Conservation (phyloP, 805 yeast genomes). For the Pichia occidentalis region DNA sequence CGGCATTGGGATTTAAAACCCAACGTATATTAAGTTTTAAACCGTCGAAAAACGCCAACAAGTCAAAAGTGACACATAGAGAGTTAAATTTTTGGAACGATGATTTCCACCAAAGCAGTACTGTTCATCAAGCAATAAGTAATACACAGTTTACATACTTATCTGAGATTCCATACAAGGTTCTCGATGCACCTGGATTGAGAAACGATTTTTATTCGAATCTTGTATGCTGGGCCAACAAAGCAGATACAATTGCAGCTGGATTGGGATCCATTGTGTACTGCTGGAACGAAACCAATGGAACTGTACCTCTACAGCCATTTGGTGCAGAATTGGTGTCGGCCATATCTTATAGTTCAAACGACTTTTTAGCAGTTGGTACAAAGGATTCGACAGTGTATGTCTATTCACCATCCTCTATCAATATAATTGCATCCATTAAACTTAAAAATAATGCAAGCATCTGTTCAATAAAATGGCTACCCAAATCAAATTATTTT, state of each 20-base stretch:
- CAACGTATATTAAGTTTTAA: slow-evolving; percentile 36
- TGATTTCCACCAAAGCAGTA: neutral
- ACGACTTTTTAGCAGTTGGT: slow-evolving; percentile 46
- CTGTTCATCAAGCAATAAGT: neutral
- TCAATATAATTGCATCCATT: slow-evolving; percentile 16
- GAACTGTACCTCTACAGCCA: slow-evolving; percentile 39
- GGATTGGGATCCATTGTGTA: slow-evolving; percentile 57
- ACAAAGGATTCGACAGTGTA: slow-evolving; percentile 50
- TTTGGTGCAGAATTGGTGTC: slow-evolving; percentile 41
- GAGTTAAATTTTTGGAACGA: slow-evolving; percentile 6
- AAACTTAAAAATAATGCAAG: slow-evolving; percentile 32
- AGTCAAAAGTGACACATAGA: slow-evolving; percentile 2
- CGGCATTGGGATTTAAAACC: slow-evolving; percentile 41
- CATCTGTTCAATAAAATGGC: slow-evolving; percentile 59
- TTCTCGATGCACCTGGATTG: slow-evolving; percentile 63
- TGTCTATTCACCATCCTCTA: slow-evolving; percentile 27
- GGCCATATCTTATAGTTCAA: slow-evolving; percentile 49
- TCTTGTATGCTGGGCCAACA: slow-evolving; percentile 63
- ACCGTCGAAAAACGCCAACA: slow-evolving; percentile 18
- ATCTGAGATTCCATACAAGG: slow-evolving; percentile 41
- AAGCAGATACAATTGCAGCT: slow-evolving; percentile 48
- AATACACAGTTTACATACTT: slow-evolving; percentile 12
- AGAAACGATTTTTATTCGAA: slow-evolving; percentile 75
- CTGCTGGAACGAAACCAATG: slow-evolving; percentile 52
- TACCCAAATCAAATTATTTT: slow-evolving; percentile 36